Base-by-base conservation (phyloP, 2,329 filamentous ascomycete genomes). In the Tolypocladium nubicola region DNA sequence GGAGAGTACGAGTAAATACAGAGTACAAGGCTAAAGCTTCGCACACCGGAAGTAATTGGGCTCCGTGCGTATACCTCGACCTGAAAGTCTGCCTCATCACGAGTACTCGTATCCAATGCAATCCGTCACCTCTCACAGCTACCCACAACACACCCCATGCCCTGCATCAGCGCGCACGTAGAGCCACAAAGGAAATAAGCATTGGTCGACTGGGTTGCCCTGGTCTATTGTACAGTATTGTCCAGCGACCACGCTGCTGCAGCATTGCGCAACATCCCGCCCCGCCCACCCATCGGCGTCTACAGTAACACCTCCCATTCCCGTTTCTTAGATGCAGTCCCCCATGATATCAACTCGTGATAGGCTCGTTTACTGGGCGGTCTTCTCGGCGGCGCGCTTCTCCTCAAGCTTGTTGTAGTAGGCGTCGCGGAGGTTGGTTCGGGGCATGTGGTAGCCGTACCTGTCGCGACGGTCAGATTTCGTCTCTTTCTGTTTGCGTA, bases 361-460 rank as follows among this genome's bases (percentile, higher is more conserved):
- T 11, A 8, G 5, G 30, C 19, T 11, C 54, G 55, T 61, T 63
- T 67, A 66, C 59, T 64, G 56, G 60, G 64, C 61, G 10, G 47
- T 35, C 63, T 70, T 69, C 59, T 70, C 66, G 55, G 68, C 72
- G 57, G 79, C 79, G 59, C 81, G 80, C 71, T 82, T 71, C 65
- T 77, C 75, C 75, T 84, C 82, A 61, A 83, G 73, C 72, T 81
- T 76, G 72, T 71, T 71, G 76, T 84, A 84, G 78, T 76, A 78
- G 71, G 72, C 73, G 73, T 85, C 82, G 68, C 82, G 81, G 62
- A 75, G 76, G 67, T 77, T 70, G 67, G 79, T 83, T 71, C 81
- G 80, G 64, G 81, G 82, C 67, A 83, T 73, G 75, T 85, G 82
- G 75, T 70, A 85, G 70, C 82, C 81, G 76, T 84, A 81, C 81